Base-by-base conservation (phyloP, 805 yeast species). In the Saccharomycopsis capsularis region DNA sequence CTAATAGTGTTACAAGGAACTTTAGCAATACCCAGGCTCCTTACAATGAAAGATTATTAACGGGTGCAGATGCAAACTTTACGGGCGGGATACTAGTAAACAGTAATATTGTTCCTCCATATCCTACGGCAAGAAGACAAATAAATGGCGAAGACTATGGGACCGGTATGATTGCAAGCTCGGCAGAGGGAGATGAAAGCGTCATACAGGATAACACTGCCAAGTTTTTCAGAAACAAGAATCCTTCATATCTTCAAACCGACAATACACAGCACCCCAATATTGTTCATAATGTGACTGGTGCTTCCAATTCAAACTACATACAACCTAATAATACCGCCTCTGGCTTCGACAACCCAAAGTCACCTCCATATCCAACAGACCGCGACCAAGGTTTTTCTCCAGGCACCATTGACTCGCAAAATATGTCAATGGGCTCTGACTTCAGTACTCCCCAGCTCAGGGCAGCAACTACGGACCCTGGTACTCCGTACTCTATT, bases 301-400 rank as follows among this genome's bases (percentile, higher is more conserved):
- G 32, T 29, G 13, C 7, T 13, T 29, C 32, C 13, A 13, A 13
- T 29, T 29, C 32, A 29, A 13, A 13, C 7, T 29, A 29, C 32
- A 19, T 43, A 4, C 15, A 15, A 24, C 46, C 46, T 15, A 34
- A 30, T 15, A 44, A 43, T 22, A 43, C 46, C n/a, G 46, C 46
- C 15, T 30, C 46, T 18, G 46, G 46, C 16, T 43, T 43, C 30
- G 46, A 43, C 4, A 43, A 43, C 44, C 19, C 40, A 9, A 36
- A 7, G 7, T 36, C 40, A 7, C 29, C 25, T 13, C 42, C 42
- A 7, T 39, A 39, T 23, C 42, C 42, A 18, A 39, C 27, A 11
- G 25, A 23, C 29, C 11, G 15, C 40, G 7, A 7, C 7, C 7
- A 13, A 29, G 32, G 13, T 29, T 29, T 29, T 29, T 29, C 32